Evolutionary conservation across 768 basidiomycete genomes (phyloP).

Genomic region (Cubamyces lactineus): DNA sequence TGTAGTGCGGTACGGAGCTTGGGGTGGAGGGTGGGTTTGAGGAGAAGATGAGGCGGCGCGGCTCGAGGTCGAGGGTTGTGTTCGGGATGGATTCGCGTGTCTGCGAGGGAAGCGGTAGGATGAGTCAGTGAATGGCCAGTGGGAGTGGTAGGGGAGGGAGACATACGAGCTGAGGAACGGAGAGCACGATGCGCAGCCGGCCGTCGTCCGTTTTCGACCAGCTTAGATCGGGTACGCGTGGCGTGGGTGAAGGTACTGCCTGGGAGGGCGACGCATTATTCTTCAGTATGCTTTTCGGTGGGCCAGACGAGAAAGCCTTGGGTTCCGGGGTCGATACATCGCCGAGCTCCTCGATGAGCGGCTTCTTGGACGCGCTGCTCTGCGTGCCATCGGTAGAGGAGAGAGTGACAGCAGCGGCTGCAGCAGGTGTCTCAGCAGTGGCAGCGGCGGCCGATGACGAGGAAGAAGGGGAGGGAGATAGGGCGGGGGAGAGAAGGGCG

Average conservation of each 20-base stretch:
- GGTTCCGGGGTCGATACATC: slow-evolving; percentile 17
- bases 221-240: slow-evolving; percentile 29
- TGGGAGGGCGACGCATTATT: neutral
- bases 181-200: slow-evolving; percentile 47
- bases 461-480: slow-evolving; percentile 25
- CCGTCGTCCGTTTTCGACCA: slow-evolving; percentile 60
- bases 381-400: slow-evolving; percentile 18
- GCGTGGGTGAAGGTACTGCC: neutral
- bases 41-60: slow-evolving; percentile 57
- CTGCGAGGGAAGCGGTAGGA: slow-evolving; percentile 35
- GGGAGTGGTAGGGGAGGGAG: slow-evolving; percentile 5
- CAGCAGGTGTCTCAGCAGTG: neutral
- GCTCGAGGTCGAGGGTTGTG: slow-evolving; percentile 68
- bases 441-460: neutral
- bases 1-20: slow-evolving; percentile 33
- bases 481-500: slow-evolving; percentile 40
- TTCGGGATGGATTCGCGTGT: slow-evolving; percentile 47
- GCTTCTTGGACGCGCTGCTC: slow-evolving; percentile 33
- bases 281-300: slow-evolving; percentile 51
- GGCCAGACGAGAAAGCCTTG: slow-evolving; percentile 19
- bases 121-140: neutral
- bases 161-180: slow-evolving; percentile 63
- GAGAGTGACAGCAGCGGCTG: neutral
- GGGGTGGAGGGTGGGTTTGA: slow-evolving; percentile 3
- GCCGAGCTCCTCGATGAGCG: slow-evolving; percentile 53